Base-by-base conservation (phyloP, 495 filamentous ascomycete species). In the Cercophora newfieldiana region DNA sequence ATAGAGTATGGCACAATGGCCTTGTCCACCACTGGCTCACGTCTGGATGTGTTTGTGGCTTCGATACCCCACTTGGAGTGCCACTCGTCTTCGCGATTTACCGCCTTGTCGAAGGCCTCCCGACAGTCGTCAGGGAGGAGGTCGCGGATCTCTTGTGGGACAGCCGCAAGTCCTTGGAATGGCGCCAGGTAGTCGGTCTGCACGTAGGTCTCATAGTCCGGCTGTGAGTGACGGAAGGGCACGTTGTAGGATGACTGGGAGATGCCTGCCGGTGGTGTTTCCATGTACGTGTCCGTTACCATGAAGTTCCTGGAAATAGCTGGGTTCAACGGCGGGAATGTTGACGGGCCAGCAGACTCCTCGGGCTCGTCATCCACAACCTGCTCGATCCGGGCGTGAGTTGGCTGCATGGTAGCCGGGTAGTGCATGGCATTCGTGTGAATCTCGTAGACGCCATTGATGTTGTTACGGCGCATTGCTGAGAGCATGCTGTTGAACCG, bases 351-450 rank as follows among this genome's bases (percentile, higher is more conserved):
- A 12, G 64, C 61, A 1, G 66, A 37, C 24, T 64, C 30, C 24
- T 58, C 66, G 7, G 72, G 69, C 28, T 75, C 66, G 25, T 70
- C 68, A 31, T 76, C 70, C 6, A 65, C 73, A 16, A 92, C 76
- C 51, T 88, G 86, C 77, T 93, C 91, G 83, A 93, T 91, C 60
- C 87, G 87, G 8, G 86, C 92, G 73, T 92, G 91, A 1, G 94
- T 94, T 0, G 95, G 92, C 78, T 99, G 96, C 83, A 91, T 97
- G 69, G 85, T 91, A 64, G 85, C 85, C 0, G 95, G 96, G 69
- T 90, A 95, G 68, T 92, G 90, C 83, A 97, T 91, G 48, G 81
- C 69, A 73, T 99, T 99, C 49, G 95, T 97, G 78, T 97, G 93
- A 24, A 94, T 86, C 68, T 99, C 93, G 75, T 99, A 99, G 25